Evolutionary conservation across 1,284 basidiomycete species (phyloP).

Genomic region (Trichosporon ovoides): DNA sequence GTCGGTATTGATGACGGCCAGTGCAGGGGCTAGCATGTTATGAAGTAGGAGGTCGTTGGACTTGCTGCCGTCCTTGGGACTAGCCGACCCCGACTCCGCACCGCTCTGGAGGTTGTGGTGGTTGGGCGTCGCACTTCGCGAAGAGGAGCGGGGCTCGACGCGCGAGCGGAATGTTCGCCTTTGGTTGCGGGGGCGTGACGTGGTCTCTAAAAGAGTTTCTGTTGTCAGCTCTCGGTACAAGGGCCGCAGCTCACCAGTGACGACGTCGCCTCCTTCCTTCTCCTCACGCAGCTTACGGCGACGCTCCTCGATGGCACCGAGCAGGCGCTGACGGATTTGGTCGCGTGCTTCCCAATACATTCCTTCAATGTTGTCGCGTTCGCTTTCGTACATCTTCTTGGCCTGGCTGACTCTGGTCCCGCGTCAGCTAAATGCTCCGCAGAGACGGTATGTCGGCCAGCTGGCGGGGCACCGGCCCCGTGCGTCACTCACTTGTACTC

Average conservation of each 20-base stretch:
- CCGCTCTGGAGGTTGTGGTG: constrained; percentile 14
- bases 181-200: constrained; percentile 4
- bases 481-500: constrained; percentile 46
- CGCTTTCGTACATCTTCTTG: constrained; percentile 49
- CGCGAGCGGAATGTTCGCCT: constrained; percentile 24
- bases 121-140: constrained; percentile 14
- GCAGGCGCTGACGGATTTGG: constrained; percentile 46
- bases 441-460: not conserved
- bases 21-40: constrained; percentile 34
- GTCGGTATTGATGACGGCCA: constrained; percentile 39
- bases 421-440: not conserved
- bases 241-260: constrained; percentile 46
- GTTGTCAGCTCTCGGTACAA: not conserved
- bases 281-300: constrained; percentile 52
- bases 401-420: constrained; percentile 33
- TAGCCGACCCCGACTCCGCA: constrained; percentile 15
- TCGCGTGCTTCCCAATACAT: constrained; percentile 50
- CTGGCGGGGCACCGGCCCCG: not conserved
- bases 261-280: constrained; percentile 53
- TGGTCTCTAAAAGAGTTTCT: not conserved
- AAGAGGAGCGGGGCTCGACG: constrained; percentile 15
- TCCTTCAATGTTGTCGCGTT: constrained; percentile 51
- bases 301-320: constrained; percentile 52
- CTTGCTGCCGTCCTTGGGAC: constrained; percentile 27
- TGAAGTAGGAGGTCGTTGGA: constrained; percentile 38